Base-by-base conservation (phyloP, 495 filamentous ascomycete genomes). In the Lasiosphaeria miniovina region DNA sequence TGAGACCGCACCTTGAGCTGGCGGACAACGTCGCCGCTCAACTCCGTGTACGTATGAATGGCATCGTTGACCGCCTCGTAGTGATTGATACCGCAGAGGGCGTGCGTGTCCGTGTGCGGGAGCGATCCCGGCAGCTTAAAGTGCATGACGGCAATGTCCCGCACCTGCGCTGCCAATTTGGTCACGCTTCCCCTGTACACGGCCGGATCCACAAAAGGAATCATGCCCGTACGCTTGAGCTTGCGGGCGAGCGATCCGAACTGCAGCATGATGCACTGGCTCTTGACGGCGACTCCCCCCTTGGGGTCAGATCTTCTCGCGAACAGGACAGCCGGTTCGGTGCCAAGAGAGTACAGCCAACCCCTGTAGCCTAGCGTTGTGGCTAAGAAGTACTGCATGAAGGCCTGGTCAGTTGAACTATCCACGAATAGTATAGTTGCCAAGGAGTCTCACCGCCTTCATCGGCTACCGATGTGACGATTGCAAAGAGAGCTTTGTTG, bases 231-330 rank as follows among this genome's bases (percentile, higher is more conserved):
- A 10, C 15, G n/a, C 4, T 36, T 59, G 3, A 70, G 48, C 3
- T 45, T 57, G 46, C 54, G 51, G n/a, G 63, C 15, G 4, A 65
- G 40, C 0, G 61, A 68, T 6, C 68, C 65, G 14, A 70, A 59
- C 52, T 70, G 68, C 45, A 49, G 54, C 14, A 51, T 34, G 41
- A 57, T 51, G 52, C 68, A 70, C 0, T 55, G 17, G 15, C 63
- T 46, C 49, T 62, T 65, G 36, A 57, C 12, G 0, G 61, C 59
- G 1, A 34, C 24, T 0, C 32, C 34, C 8, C 54, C 58, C n/a
- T 63, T 55, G 36, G 57, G n/a, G n/a, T n/a, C n/a, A n/a, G n/a
- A n/a, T n/a, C n/a, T n/a, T n/a, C n/a, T n/a, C n/a, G n/a, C n/a
- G n/a, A n/a, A n/a, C n/a, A n/a, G n/a, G n/a, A n/a, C n/a, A n/a